Percentiles rank a stretch among this genome's conserved stretches.
Evolutionary conservation across 2,329 filamentous ascomycete genomes (phyloP).

Genomic region (Fusarium subtropicale): DNA sequence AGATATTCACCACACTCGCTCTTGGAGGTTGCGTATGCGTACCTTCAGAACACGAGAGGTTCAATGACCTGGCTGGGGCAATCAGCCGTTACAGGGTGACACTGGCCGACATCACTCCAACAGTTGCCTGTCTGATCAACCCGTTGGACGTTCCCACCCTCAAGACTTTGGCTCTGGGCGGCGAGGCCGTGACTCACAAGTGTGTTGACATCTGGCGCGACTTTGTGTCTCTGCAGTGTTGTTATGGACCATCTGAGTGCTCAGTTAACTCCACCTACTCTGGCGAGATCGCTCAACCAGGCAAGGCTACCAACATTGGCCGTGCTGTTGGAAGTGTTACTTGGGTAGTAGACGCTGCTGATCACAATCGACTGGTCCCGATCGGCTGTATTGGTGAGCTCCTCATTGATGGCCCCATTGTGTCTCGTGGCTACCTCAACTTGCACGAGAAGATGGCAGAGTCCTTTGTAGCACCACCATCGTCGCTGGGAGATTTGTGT

Average conservation of each 20-base stretch:
- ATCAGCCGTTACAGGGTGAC: conserved; percentile 29
- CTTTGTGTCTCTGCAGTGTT: conserved; percentile 31
- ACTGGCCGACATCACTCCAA: conserved; percentile 34
- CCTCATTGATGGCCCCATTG: conserved; percentile 36
- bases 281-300: conserved; percentile 25
- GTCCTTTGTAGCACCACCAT: conserved; percentile 23
- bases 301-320: conserved; percentile 34
- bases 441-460: conserved; percentile 25
- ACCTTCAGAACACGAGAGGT: conserved; percentile 34
- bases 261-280: conserved; percentile 29
- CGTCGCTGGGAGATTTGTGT: not conserved
- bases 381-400: conserved; percentile 33
- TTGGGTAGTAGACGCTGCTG: conserved; percentile 27
- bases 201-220: conserved; percentile 37
- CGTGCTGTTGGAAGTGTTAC: conserved; percentile 25
- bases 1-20: conserved; percentile 31
- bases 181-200: conserved; percentile 34
- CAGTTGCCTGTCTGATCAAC: conserved; percentile 30
- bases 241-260: conserved; percentile 36
- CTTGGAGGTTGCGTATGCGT: conserved; percentile 34
- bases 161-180: conserved; percentile 30
- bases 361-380: conserved; percentile 15
- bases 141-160: conserved; percentile 27
- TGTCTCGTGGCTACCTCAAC: conserved; percentile 38
- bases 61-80: conserved; percentile 27